Base-by-base conservation (phyloP, 2,329 filamentous ascomycete species). In the Penicillium sp. region DNA sequence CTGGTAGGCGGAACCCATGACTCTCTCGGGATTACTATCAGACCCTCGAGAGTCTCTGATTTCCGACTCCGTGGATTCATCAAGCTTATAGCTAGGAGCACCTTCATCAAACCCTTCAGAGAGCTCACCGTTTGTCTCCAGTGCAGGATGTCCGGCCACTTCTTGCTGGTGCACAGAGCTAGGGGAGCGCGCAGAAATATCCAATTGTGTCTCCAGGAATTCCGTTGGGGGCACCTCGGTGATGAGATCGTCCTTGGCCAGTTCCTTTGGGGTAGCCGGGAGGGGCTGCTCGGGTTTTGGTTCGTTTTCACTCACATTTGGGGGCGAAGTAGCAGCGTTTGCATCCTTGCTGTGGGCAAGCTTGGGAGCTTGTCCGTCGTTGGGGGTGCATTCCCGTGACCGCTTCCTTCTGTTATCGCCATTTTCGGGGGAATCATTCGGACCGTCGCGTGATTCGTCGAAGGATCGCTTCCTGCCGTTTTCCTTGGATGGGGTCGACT, bases 321-420 rank as follows among this genome's bases (percentile, higher is more conserved):
- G 48, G 2, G 61, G 54, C 34, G 24, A 16, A 29, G 23, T 23
- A 18, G 43, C 40, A 37, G 49, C 26, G 19, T 21, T 51, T 51
- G 43, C 26, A 36, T 44, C 39, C 44, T 44, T 47, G 40, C 50
- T 45, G 21, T 59, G 59, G 18, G 52, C 42, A 16, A 40, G 26
- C 49, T 62, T 51, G 19, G 45, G 10, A 33, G 48, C 34, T n/a
- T 48, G 49, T 5, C 31, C 33, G 11, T 49, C 34, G 11, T 49
- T 71, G n/a, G 69, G 68, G 36, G 68, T 72, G 31, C 70, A 65
- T 51, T 78, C 75, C 53, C 75, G 74, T 26, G 77, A 79, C 55
- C 77, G 68, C 61, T 78, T 79, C 58, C 71, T 71, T 53, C 71
- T 63, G 48, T 66, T 59, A 18, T 70, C 67, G 21, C 66, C 66